phyloP scores from a whole-genome alignment of 768 basidiomycete genomes.

The Myochromella boudieri region DNA sequence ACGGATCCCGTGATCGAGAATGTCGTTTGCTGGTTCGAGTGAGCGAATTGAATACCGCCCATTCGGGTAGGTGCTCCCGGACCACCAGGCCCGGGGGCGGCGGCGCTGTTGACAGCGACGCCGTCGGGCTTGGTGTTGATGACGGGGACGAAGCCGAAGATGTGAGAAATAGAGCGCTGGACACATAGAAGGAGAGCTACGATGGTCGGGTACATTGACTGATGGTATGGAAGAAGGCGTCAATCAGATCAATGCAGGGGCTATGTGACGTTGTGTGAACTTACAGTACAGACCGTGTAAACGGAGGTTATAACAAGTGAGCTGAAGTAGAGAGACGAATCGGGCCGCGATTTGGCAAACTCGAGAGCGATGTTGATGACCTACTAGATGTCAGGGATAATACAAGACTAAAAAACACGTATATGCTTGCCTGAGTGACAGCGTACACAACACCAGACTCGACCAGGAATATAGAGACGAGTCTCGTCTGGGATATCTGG shows the following conservation, averaged over 20 bases:
- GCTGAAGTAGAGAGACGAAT: constrained; percentile 14
- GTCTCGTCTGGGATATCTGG: too few relatives aligned
- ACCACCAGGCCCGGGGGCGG: too few relatives aligned
- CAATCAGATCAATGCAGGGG: background rate
- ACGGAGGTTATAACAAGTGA: constrained; percentile 12
- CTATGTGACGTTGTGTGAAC: background rate
- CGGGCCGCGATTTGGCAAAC: constrained; percentile 3
- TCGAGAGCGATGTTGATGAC: constrained; percentile 13
- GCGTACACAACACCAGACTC: constrained; percentile 14
- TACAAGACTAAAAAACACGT: background rate
- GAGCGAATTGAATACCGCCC: too few relatives aligned
- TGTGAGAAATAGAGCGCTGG: constrained; percentile 13
- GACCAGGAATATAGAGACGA: constrained; percentile 4
- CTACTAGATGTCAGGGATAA: background rate
- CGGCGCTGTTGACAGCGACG: background rate
- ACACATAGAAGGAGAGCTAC: constrained; percentile 4
- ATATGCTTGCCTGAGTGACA: constrained; percentile 4
- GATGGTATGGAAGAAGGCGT: background rate
- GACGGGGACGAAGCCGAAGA: constrained; percentile 6
- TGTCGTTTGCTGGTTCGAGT: too few relatives aligned
- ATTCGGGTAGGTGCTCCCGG: too few relatives aligned
- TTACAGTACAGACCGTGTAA: constrained; percentile 11
- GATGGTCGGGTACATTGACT: constrained; percentile 13
- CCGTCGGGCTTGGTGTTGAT: background rate
- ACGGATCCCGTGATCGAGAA: too few relatives aligned